Base-by-base conservation (phyloP, 768 basidiomycete species). In the Lentinula edodes region DNA sequence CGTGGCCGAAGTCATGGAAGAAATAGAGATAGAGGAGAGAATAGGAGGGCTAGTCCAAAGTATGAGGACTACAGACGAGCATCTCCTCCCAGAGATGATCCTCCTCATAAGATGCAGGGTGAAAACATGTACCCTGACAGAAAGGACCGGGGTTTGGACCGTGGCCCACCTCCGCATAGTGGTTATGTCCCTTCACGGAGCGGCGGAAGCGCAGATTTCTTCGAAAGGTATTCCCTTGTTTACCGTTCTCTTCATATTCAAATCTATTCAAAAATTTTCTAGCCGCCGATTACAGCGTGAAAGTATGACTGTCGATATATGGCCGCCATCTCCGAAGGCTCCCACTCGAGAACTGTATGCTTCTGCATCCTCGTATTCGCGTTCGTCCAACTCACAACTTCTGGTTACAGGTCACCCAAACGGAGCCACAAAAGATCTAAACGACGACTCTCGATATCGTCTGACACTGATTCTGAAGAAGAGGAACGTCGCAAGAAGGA, bases 311-410 rank as follows among this genome's bases (percentile, higher is more conserved):
- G 71, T 85, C 1, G 80, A 81, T 65, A 78, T 92, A n/a, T 95
- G 93, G 93, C 93, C 93, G 1, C 73, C 85, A 3, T 94, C 93
- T 2, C 93, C 93, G 0, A 88, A 87, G 64, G 83, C 79, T 9
- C 84, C 85, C 59, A 74, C 81, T 41, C 83, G 90, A 41, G 72
- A 73, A 51, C 64, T 83, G 84, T 90, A 73, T 35, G 86, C 76
- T 2, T 28, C 61, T 52, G 20, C 35, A 16, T 45, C 45, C 15
- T 39, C n/a, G 42, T 43, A 32, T 28, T 56, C n/a, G 35, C 6
- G 56, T 50, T 34, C 52, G 18, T 54, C 5, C 18, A 56, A 28
- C 60, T 51, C 39, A 15, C 16, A 52, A 66, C 34, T 36, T 39
- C 58, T 52, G 55, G 12, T 23, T 50, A n/a, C 60, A 91, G 89